Evolutionary conservation across 2,329 filamentous ascomycete species (phyloP).

Genomic region (Parasarocladium wereldwijsianum): DNA sequence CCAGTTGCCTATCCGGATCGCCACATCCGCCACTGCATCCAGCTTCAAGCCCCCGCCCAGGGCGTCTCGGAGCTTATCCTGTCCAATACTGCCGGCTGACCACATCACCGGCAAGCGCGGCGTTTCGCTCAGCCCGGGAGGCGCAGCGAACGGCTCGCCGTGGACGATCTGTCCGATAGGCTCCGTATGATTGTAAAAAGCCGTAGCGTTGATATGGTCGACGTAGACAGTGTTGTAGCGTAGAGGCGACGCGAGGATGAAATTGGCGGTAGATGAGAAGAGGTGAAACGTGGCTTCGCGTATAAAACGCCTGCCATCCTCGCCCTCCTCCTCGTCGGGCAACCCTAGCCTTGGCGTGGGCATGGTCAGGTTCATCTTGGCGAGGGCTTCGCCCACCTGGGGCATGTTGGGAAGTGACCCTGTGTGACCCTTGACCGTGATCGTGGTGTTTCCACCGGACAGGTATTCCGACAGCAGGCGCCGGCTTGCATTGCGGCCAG

Average conservation of each 20-base stretch:
- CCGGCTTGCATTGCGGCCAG: constrained; percentile 52
- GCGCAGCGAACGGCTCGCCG: constrained; percentile 57
- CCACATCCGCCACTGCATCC: constrained; percentile 63
- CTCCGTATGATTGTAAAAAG: constrained; percentile 69
- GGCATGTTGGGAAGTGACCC: constrained; percentile 62
- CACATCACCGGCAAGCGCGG: constrained; percentile 73
- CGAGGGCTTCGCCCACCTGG: constrained; percentile 56
- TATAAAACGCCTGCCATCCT: constrained; percentile 50
- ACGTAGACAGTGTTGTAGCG: constrained; percentile 59
- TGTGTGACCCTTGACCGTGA: constrained; percentile 59
- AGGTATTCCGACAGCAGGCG: constrained; percentile 74
- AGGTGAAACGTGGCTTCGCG: constrained; percentile 77
- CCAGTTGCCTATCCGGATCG: constrained; percentile 62
- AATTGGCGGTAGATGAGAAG: constrained; percentile 72
- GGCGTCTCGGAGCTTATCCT: constrained; percentile 65
- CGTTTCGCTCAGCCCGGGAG: constrained; percentile 56
- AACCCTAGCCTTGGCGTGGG: constrained; percentile 52
- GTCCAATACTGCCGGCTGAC: constrained; percentile 63
- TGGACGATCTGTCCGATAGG: constrained; percentile 67
- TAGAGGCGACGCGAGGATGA: constrained; percentile 70
- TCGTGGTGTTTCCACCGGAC: constrained; percentile 72
- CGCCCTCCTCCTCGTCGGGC: constrained; percentile 29
- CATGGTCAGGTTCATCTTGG: constrained; percentile 55
- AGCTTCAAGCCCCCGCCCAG: constrained; percentile 68
- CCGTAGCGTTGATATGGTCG: constrained; percentile 68